These are phyloP conservation scores for Colletotrichum cordylinicola DNA, from an alignment of 2,329 filamentous ascomycete species.

Conservation along the genomic window DNA sequence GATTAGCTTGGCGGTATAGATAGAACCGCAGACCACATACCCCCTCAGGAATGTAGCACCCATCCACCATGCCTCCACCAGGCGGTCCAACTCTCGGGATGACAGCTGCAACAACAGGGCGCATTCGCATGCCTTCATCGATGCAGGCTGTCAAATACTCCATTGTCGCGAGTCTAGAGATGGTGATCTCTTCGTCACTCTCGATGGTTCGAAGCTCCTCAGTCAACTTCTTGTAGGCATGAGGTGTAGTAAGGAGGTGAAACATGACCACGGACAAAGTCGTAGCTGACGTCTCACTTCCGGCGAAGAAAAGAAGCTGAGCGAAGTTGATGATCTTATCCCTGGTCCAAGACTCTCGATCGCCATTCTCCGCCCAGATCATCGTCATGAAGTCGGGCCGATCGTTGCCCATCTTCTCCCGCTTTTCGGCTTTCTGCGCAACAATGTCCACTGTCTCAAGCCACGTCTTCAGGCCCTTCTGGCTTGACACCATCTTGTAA, in stretches of 20 bases:
- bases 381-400: neutral
- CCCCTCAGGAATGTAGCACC: constrained; percentile 34
- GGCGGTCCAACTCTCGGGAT: neutral
- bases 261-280: neutral
- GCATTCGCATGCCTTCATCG: constrained; percentile 43
- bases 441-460: constrained; percentile 1
- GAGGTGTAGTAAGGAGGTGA: neutral
- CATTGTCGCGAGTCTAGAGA: constrained; percentile 35
- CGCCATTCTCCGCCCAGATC: neutral
- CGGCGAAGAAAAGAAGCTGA: neutral
- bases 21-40: constrained; percentile 16
- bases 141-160: constrained; percentile 31
- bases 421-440: neutral
- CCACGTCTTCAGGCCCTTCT: constrained; percentile 2
- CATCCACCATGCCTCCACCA: constrained; percentile 33
- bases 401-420: neutral
- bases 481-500: neutral
- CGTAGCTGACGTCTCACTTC: neutral
- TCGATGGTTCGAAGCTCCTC: constrained; percentile 40
- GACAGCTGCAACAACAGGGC: constrained; percentile 28
- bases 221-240: constrained; percentile 25
- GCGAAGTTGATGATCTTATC: neutral
- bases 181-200: constrained; percentile 34
- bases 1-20: neutral
- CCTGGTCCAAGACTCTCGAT: neutral